Evolutionary conservation across 1,284 basidiomycete species (phyloP).

Genomic region (Peniophora sp.): DNA sequence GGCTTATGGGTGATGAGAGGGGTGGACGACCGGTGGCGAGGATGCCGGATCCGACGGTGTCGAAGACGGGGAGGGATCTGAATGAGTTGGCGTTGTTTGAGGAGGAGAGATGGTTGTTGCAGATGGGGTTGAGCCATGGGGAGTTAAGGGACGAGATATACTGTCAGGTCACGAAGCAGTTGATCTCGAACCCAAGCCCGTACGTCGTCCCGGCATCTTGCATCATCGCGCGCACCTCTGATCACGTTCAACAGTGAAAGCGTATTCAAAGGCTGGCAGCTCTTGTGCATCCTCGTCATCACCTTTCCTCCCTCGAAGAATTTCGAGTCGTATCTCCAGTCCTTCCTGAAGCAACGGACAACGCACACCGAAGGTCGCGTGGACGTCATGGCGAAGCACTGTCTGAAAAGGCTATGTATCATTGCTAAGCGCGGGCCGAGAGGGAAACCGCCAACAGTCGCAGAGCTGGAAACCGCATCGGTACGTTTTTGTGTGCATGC

Average conservation of each 20-base stretch:
- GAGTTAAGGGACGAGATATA: conserved; percentile 90
- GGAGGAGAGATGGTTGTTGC: conserved; percentile 81
- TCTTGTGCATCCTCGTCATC: conserved; percentile 79
- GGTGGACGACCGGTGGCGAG: conserved; percentile 43
- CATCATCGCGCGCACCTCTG: conserved; percentile 2
- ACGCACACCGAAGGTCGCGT: conserved; percentile 65
- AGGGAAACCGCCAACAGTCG: conserved; percentile 69
- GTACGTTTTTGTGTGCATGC: no score
- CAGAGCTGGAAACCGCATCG: conserved; percentile 85
- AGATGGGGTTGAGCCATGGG: conserved; percentile 66
- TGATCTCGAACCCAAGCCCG: conserved; percentile 74
- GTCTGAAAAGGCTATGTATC: conserved; percentile 60
- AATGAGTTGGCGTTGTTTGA: conserved; percentile 47
- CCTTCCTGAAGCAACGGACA: conserved; percentile 68
- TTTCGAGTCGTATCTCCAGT: conserved; percentile 74
- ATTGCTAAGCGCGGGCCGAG: conserved; percentile 77
- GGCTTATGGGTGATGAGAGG: conserved; percentile 86
- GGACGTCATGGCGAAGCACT: conserved; percentile 86
- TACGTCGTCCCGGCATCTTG: conserved; percentile 33
- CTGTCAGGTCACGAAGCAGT: conserved; percentile 86
- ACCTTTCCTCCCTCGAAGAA: conserved; percentile 89
- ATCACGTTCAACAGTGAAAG: conserved; percentile 51
- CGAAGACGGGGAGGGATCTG: conserved; percentile 36
- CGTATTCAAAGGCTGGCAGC: conserved; percentile 84
- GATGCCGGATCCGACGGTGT: conserved; percentile 30